These are phyloP conservation scores for Ceriops tagal DNA, from an alignment of 345 rosid species.

Conservation along the genomic window DNA sequence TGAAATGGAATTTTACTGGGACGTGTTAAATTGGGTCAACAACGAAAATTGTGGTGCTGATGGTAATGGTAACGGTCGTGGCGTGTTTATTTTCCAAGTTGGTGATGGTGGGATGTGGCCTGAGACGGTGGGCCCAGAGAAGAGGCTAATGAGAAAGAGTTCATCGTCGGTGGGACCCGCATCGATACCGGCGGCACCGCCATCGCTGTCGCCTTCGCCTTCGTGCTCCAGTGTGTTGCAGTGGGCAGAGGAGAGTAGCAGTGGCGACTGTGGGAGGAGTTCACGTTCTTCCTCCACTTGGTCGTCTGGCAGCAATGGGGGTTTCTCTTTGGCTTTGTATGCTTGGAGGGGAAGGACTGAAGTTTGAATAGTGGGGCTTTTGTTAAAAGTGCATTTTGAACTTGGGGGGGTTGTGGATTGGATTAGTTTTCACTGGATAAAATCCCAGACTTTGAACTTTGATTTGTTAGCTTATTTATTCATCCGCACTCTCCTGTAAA, in stretches of 20 bases:
- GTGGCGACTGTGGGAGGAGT: constrained; percentile 47
- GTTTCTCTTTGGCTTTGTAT: constrained; percentile 50
- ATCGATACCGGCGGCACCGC: constrained; percentile 4
- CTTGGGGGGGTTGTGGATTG: not conserved
- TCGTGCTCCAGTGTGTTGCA: constrained; percentile 52
- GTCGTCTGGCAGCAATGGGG: constrained; percentile 46
- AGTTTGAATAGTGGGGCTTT: not conserved
- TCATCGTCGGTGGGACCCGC: constrained; percentile 23
- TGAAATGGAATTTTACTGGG: constrained; percentile 56
- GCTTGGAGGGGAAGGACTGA: constrained; percentile 48
- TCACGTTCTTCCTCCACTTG: constrained; percentile 52
- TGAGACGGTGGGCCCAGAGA: constrained; percentile 54
- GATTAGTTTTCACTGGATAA: too few relatives aligned
- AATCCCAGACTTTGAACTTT: not conserved
- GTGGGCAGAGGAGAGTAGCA: constrained; percentile 61
- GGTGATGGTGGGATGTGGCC: constrained; percentile 66
- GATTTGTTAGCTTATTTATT: not conserved
- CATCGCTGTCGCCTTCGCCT: constrained; percentile 30
- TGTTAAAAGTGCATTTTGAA: not conserved
- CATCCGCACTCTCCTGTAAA: not conserved
- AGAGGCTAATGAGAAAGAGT: constrained; percentile 52
- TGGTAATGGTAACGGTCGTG: constrained; percentile 25
- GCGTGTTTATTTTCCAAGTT: constrained; percentile 60
- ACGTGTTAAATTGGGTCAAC: constrained; percentile 51
- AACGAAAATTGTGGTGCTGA: not conserved